Evolutionary conservation across 2,329 filamentous ascomycete genomes (phyloP).

Genomic region (Penicillium verrucosum): DNA sequence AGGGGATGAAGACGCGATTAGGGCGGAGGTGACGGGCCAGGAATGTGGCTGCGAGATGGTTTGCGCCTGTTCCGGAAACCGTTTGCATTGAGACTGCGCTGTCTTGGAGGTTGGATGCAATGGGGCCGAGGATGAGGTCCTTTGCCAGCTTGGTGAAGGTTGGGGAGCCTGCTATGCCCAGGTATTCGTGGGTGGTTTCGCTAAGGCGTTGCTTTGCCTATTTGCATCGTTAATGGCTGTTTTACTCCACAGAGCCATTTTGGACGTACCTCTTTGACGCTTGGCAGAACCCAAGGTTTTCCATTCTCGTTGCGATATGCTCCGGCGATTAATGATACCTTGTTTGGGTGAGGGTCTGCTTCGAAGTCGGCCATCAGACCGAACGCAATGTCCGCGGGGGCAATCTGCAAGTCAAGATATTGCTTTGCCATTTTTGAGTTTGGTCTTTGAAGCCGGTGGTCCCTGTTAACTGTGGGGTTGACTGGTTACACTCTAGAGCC

Average conservation of each 20-base stretch:
- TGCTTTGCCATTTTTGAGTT: neutral
- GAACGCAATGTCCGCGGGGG: neutral
- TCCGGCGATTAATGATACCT: neutral
- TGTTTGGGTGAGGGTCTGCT: neutral
- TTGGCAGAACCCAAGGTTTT: neutral
- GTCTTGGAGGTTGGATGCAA: neutral
- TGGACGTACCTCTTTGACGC: neutral
- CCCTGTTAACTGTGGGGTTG: neutral
- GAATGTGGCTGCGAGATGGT: neutral
- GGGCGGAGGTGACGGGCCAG: neutral
- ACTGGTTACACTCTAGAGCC: too few relatives aligned
- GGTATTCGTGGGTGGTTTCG: neutral
- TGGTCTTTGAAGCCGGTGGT: neutral
- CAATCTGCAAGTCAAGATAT: neutral
- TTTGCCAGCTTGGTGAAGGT: neutral
- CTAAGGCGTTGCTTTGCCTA: neutral
- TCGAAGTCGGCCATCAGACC: neutral
- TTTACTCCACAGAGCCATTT: accelerated
- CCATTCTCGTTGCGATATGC: neutral
- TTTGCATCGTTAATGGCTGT: neutral
- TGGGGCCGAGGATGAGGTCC: neutral
- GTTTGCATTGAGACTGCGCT: neutral
- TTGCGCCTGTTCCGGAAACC: neutral
- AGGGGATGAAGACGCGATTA: neutral
- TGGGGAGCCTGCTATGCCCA: neutral